These are phyloP conservation scores for Lathyrus oleraceus DNA, from an alignment of 306 rosid species.

Conservation along the genomic window DNA sequence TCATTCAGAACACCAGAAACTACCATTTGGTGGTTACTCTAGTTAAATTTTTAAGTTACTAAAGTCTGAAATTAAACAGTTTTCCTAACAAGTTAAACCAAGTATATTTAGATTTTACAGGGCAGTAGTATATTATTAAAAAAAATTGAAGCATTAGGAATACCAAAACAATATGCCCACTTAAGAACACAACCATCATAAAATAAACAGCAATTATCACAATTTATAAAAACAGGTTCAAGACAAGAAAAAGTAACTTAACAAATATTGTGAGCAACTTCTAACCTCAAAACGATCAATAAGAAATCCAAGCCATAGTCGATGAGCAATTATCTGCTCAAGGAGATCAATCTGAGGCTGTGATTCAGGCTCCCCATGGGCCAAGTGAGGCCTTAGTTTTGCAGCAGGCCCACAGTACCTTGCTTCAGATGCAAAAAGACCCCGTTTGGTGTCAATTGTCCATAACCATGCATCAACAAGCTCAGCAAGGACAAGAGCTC, in stretches of 20 bases:
- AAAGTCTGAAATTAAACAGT: constrained; percentile 21
- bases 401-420: constrained; percentile 89
- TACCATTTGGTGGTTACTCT: constrained; percentile 2
- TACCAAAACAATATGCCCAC: constrained; percentile 24
- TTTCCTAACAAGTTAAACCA: not conserved
- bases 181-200: constrained; percentile 5
- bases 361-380: constrained; percentile 88
- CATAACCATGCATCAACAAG: constrained; percentile 99
- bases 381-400: constrained; percentile 84
- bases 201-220: not conserved
- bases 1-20: constrained; percentile 26
- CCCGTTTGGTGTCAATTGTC: constrained; percentile 96
- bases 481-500: constrained; percentile 92
- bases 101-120: constrained; percentile 7
- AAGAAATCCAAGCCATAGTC: constrained; percentile 95
- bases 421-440: constrained; percentile 81
- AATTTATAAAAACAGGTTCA: constrained; percentile 11
- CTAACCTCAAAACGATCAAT: constrained; percentile 99
- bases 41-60: constrained; percentile 16
- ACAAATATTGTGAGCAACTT: constrained; percentile 34
- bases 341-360: constrained; percentile 72
- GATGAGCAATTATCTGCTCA: constrained; percentile 91
- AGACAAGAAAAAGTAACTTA: constrained; percentile 20
- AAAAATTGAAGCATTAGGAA: not conserved
- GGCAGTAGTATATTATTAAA: not conserved